A percentile compares a stretch with the other conserved stretches of the same genome.
phyloP scores from a whole-genome alignment of 441 rosid genomes.

The Jatropha multifida region DNA sequence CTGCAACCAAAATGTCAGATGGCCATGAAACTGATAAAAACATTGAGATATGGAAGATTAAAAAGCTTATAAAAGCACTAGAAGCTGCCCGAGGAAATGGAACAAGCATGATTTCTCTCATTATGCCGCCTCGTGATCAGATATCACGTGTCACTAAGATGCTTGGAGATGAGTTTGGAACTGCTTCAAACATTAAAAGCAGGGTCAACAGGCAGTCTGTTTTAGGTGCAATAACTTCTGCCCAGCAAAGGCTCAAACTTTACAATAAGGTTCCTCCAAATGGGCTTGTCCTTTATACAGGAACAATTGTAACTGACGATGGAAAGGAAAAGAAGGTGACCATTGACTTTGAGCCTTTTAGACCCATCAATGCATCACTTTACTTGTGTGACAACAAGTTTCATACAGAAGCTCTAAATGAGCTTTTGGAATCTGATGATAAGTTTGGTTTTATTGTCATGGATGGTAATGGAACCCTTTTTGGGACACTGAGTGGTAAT shows the following conservation, averaged over 20 bases:
- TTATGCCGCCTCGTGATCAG: conserved; percentile 88
- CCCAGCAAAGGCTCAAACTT: conserved; percentile 87
- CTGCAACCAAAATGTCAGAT: conserved; percentile 48
- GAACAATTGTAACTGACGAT: conserved; percentile 75
- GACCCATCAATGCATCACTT: conserved; percentile 71
- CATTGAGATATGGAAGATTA: conserved; percentile 87
- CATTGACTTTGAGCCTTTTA: conserved; percentile 77
- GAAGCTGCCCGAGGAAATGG: conserved; percentile 89
- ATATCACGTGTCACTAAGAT: conserved; percentile 80
- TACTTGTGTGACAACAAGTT: conserved; percentile 86
- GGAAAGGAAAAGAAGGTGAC: conserved; percentile 92
- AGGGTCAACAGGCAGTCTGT: conserved; percentile 93
- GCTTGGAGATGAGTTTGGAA: conserved; percentile 89
- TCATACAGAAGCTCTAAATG: conserved; percentile 73
- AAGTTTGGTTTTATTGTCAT: conserved; percentile 82
- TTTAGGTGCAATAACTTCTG: conserved; percentile 81
- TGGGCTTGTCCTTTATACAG: conserved; percentile 87
- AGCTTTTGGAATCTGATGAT: conserved; percentile 76
- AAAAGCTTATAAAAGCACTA: conserved; percentile 76
- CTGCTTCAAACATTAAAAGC: conserved; percentile 90
- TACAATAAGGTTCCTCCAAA: conserved; percentile 82
- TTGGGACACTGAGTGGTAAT: conserved; percentile 43
- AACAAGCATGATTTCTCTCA: conserved; percentile 92
- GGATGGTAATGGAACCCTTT: conserved; percentile 90
- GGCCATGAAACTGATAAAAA: conserved; percentile 63